These are phyloP conservation scores for Aspergillus hiratsukae DNA, from an alignment of 2,329 filamentous ascomycete genomes.

Conservation along the genomic window DNA sequence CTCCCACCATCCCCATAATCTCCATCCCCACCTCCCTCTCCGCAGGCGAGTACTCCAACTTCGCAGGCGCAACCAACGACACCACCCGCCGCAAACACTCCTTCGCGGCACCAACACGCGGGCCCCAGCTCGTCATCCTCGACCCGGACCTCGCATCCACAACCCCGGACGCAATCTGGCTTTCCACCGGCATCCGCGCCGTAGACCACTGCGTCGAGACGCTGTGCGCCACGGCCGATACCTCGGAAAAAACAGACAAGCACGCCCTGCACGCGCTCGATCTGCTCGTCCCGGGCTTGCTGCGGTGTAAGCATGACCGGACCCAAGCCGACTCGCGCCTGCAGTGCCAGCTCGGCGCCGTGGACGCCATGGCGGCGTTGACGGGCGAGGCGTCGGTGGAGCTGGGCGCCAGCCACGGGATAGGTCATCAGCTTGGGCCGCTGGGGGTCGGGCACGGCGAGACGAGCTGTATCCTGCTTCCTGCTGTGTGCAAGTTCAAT, in stretches of 20 bases:
- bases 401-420: slow-evolving; percentile 50
- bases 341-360: slow-evolving; percentile 48
- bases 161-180: slow-evolving; percentile 53
- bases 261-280: slow-evolving; percentile 38
- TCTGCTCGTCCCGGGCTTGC: slow-evolving; percentile 40
- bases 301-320: slow-evolving; percentile 36
- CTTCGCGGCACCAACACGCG: slow-evolving; percentile 36
- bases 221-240: slow-evolving; percentile 40
- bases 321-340: slow-evolving; percentile 42
- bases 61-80: slow-evolving; percentile 38
- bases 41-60: slow-evolving; percentile 40
- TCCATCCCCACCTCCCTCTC: slow-evolving; percentile 41
- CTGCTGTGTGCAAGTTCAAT: slow-evolving; percentile 56
- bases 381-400: slow-evolving; percentile 34
- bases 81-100: slow-evolving; percentile 32
- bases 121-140: slow-evolving; percentile 52
- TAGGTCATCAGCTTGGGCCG: slow-evolving; percentile 52
- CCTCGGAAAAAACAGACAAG: slow-evolving; percentile 32
- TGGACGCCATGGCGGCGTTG: slow-evolving; percentile 49
- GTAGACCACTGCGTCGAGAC: slow-evolving; percentile 58
- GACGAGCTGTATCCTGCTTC: slow-evolving; percentile 54
- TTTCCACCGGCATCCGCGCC: slow-evolving; percentile 53
- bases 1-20: slow-evolving; percentile 31
- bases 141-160: slow-evolving; percentile 50
- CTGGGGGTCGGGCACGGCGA: slow-evolving; percentile 58